Conservation (phyloP, 2,329 filamentous ascomycete species). For the Penicillium sp. region DNA sequence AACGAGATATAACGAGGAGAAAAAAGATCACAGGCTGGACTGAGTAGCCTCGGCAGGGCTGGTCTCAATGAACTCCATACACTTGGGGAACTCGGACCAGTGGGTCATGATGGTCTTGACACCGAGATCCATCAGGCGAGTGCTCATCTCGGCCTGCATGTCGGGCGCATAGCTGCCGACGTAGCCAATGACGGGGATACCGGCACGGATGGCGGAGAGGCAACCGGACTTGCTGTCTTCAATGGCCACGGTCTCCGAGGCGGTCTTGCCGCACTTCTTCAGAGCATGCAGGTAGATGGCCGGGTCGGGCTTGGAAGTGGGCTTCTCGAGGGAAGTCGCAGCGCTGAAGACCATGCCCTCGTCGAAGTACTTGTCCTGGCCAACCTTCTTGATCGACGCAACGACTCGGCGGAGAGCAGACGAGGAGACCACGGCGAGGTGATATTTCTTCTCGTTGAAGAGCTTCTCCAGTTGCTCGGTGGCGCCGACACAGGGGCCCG, state of each 20-base stretch:
- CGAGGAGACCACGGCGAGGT: conserved; percentile 77
- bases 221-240: conserved; percentile 89
- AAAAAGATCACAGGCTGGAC: conserved; percentile 19
- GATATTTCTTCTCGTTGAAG: conserved; percentile 63
- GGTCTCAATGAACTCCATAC: conserved; percentile 47
- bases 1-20: neutral
- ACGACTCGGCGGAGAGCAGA: conserved; percentile 76
- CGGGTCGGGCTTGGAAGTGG: conserved; percentile 89
- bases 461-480: conserved; percentile 69
- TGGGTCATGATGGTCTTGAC: conserved; percentile 62
- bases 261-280: conserved; percentile 69
- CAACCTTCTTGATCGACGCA: conserved; percentile 77
- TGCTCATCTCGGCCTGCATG: conserved; percentile 66
- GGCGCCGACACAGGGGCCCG: conserved; percentile 69
- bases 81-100: conserved; percentile 50
- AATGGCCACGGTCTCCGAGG: conserved; percentile 74
- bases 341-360: conserved; percentile 76
- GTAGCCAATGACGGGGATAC: conserved; percentile 81
- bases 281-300: conserved; percentile 82
- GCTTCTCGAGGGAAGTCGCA: conserved; percentile 72
- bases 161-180: conserved; percentile 72
- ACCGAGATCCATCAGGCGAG: conserved; percentile 62
- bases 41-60: conserved; percentile 16
- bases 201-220: conserved; percentile 72
- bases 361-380: conserved; percentile 78